phyloP scores from a whole-genome alignment of 768 basidiomycete species.

The Serendipita indica region DNA sequence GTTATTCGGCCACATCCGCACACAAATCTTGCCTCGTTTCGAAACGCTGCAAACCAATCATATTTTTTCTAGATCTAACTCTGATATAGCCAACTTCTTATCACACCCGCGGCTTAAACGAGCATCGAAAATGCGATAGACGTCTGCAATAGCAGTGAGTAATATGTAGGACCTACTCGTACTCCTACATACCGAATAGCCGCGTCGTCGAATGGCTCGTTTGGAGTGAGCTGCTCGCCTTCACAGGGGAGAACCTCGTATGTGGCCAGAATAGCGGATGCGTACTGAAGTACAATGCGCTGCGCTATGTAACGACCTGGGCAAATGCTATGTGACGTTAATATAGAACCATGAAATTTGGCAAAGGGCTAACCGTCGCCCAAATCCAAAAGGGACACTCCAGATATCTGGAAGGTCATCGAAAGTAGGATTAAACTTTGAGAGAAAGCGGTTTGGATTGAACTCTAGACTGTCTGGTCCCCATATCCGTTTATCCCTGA shows the following conservation, averaged over 20 bases:
- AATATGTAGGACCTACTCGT: too few relatives aligned
- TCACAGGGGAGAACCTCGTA: neutral
- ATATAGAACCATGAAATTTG: slow-evolving; percentile 16
- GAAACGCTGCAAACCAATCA: too few relatives aligned
- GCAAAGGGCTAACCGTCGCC: slow-evolving; percentile 43
- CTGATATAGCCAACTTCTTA: too few relatives aligned
- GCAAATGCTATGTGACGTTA: slow-evolving; percentile 3
- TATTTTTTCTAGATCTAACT: too few relatives aligned
- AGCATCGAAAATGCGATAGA: too few relatives aligned
- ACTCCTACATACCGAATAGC: neutral
- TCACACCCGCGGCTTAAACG: too few relatives aligned
- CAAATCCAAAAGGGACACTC: slow-evolving; percentile 53
- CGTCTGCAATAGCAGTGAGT: too few relatives aligned
- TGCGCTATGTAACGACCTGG: slow-evolving; percentile 41
- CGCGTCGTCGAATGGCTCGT: neutral
- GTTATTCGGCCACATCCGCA: too few relatives aligned
- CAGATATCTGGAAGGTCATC: slow-evolving; percentile 39
- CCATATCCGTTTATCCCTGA: neutral
- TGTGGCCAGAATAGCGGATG: neutral
- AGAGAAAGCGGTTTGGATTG: slow-evolving; percentile 13
- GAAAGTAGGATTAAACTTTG: neutral
- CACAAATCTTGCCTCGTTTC: too few relatives aligned
- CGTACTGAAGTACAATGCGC: neutral
- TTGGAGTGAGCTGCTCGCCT: neutral
- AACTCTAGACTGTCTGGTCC: neutral